Evolutionary conservation across 768 basidiomycete genomes (phyloP), one percentile per base, ranked within the genome.

Genomic region (Boletus vinaceobasis): DNA sequence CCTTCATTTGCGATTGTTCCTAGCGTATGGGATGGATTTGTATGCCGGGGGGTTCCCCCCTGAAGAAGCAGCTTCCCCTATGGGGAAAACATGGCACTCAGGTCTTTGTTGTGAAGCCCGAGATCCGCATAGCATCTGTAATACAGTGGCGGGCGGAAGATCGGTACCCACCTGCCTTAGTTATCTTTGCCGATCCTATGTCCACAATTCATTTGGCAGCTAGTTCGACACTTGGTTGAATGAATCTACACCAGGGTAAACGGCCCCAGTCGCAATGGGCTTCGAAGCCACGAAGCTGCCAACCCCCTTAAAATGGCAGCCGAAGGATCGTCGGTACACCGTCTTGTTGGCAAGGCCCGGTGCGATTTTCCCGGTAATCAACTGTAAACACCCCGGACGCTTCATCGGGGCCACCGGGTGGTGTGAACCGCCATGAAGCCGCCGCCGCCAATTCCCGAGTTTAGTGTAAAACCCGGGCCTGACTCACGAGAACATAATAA

Each of bases 181-280:
- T 32, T 32, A 10, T 32, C 31, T 77, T 77, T 9, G 79, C 84
- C n/a, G 96, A 75, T 71, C 94, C 93, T 45, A 65, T 73, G 50
- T 86, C 84, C 33, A 94, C 87, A 39, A 74, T 74, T 88, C 90
- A 93, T 5, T 88, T 88, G 31, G 73, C 68, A 3, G 93, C 92
- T 5, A 98, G 74, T 8, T 81, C 70, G 8, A 84, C 81, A 32
- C 80, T 84, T 0, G 93, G 92, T 63, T 82, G 73, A 21, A 97
- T 80, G 27, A 97, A 76, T 32, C 78, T 72, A 43, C 78, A 73
- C 94, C 94, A 97, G 0, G 85, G 75, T n/a, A 95, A 60, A 29
- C 72, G 79, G 0, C 92, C 93, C 84, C 93, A 95, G 31, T 85
- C 78, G 33, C 76, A 73, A 71, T 93, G 86, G 0, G 88, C 87